A percentile compares a stretch with the other conserved stretches of the same genome.
phyloP scores from a whole-genome alignment of 129 eudicot genomes.

The Flaveria robusta region DNA sequence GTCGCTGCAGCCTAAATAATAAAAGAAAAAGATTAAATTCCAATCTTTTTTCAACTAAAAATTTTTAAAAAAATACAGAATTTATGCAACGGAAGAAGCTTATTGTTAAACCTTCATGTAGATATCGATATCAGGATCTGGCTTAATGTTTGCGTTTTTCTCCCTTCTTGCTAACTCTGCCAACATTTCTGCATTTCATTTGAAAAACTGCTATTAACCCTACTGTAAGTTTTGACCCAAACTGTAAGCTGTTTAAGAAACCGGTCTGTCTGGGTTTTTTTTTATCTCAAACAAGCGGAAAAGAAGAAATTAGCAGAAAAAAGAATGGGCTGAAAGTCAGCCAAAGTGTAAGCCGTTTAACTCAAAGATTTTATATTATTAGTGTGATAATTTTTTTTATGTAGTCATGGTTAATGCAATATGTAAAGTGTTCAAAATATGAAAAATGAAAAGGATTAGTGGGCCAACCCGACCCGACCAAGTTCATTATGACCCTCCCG shows the following conservation, averaged over 20 bases:
- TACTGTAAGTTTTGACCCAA: neutral
- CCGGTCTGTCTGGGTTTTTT: neutral
- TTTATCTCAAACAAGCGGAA: conserved; percentile 6
- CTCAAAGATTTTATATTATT: neutral
- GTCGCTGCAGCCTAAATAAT: conserved; percentile 66
- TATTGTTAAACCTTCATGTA: conserved; percentile 67
- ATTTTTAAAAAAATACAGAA: neutral
- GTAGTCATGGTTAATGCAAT: neutral
- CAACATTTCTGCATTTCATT: conserved; percentile 66
- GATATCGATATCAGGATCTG: conserved; percentile 82
- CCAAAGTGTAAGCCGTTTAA: neutral
- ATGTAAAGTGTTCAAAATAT: neutral
- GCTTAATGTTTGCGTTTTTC: conserved; percentile 79
- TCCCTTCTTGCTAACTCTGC: conserved; percentile 86
- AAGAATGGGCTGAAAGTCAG: neutral
- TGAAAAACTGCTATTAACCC: neutral
- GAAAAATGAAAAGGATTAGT: neutral
- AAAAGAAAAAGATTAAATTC: neutral
- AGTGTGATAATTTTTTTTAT: neutral
- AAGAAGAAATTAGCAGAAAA: neutral
- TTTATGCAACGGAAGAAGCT: neutral
- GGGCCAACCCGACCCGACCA: neutral
- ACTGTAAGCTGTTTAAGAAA: neutral
- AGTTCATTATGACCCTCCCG: neutral
- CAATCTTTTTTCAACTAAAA: neutral